phyloP scores from a whole-genome alignment of 140 eudicot species.

The Erigeron philadelphicus region DNA sequence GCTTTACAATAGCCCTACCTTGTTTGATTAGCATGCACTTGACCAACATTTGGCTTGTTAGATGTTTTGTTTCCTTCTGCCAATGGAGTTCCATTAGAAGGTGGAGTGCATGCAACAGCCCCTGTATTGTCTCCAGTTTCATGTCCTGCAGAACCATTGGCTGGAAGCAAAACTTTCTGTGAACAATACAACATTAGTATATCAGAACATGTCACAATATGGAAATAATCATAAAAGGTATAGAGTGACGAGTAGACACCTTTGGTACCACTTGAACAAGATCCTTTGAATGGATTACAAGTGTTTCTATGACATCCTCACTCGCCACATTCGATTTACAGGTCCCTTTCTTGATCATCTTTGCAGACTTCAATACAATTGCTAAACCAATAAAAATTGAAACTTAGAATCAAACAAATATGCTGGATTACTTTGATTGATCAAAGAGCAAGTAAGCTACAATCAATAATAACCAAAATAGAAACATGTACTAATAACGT shows the following conservation, averaged over 20 bases:
- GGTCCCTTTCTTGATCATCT: conserved; percentile 71
- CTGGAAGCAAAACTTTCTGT: conserved; percentile 56
- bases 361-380: conserved; percentile 77
- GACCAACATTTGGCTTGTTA: conserved; percentile 33
- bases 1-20: conserved; percentile 32
- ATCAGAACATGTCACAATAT: background rate
- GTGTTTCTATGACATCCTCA: conserved; percentile 68
- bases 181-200: conserved; percentile 5
- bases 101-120: conserved; percentile 34
- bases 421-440: too few relatives aligned
- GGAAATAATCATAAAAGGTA: background rate
- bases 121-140: conserved; percentile 38
- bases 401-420: too few relatives aligned
- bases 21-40: conserved; percentile 29
- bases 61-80: conserved; percentile 27
- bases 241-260: conserved; percentile 35
- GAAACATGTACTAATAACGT: too few relatives aligned
- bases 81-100: conserved; percentile 28
- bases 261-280: conserved; percentile 93
- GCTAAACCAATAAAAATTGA: conserved; percentile 35
- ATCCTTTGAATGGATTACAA: conserved; percentile 60
- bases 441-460: too few relatives aligned
- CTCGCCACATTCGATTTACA: conserved; percentile 48
- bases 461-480: too few relatives aligned
- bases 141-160: conserved; percentile 40